Evolutionary conservation across 2,329 filamentous ascomycete genomes (phyloP), one percentile per base, ranked within the genome.

Genomic region (Penicillium aurantiogriseum): DNA sequence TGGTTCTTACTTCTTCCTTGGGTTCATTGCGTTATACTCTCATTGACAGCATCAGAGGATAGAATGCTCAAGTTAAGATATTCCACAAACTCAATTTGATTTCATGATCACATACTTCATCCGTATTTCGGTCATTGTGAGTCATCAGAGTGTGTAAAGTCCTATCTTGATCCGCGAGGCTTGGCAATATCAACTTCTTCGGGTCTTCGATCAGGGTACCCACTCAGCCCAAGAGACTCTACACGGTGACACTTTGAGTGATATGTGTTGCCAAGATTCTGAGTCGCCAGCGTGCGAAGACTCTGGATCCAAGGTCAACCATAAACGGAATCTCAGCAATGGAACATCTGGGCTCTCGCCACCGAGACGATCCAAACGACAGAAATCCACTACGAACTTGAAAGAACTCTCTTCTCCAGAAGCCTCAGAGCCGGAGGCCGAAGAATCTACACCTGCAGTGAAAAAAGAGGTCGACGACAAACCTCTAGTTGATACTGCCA

Each of bases 311-410:
- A 65, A 57, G 33, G 39, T 50, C 36, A 59, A 50, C 48, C 68
- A 63, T 58, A 72, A 72, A 57, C 66, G 69, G 46, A 67, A 69
- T 38, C 59, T 68, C 33, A 67, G 67, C 57, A 65, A 65, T 52
- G 57, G 58, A 40, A 58, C 56, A 23, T 60, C 67, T 23, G 61
- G 61, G 43, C 58, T 52, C 35, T 69, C 69, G 11, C 67, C 69
- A 44, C 54, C 63, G 36, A 61, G 71, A 57, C 53, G 67, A 59
- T 73, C 71, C 7, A 74, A 72, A 50, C 64, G 70, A 7, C 60
- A 69, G 45, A 72, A 64, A 51, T 64, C 67, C 17, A 61, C 56
- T 2, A 58, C 62, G 19, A 63, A 61, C 35, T 44, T 60, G 11
- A 67, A 63, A 31, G 66, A 64, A 36, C 50, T 54, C 3, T 64